Percentiles rank a stretch among this genome's conserved stretches.
Conservation (phyloP, 2,329 filamentous ascomycete genomes). For the Fusarium fracticaudum region DNA sequence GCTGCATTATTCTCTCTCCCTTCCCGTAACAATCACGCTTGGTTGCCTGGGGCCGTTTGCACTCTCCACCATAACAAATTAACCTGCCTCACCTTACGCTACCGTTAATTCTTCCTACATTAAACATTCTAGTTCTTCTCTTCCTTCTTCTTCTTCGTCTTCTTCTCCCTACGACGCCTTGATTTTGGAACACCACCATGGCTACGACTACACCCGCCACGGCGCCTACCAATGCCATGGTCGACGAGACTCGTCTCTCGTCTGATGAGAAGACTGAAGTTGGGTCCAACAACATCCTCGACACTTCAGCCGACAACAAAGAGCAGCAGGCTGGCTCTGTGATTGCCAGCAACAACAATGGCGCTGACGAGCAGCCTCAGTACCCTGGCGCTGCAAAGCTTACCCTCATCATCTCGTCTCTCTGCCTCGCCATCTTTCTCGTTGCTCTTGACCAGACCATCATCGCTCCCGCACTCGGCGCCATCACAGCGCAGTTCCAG, state of each 20-base stretch:
- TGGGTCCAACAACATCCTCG: conserved; percentile 39
- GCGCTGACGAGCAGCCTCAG: conserved; percentile 13
- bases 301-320: conserved; percentile 24
- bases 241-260: conserved; percentile 42
- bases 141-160: background rate
- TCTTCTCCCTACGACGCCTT: background rate
- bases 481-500: conserved; percentile 58
- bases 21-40: background rate
- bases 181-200: conserved; percentile 3
- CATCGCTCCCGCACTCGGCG: conserved; percentile 61
- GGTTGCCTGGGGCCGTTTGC: background rate
- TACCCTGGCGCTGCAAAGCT: conserved; percentile 55
- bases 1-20: background rate
- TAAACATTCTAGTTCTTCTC: background rate
- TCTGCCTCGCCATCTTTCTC: conserved; percentile 59
- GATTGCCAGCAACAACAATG: background rate
- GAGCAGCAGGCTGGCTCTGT: conserved; percentile 23
- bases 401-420: conserved; percentile 53
- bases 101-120: background rate
- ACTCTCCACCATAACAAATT: background rate
- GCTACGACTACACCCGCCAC: conserved; percentile 20
- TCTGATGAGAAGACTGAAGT: conserved; percentile 47
- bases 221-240: conserved; percentile 25
- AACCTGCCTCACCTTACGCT: background rate
- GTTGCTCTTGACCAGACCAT: conserved; percentile 63